Conservation (phyloP, 208 protist genomes). For the Phytomonas sp. region DNA sequence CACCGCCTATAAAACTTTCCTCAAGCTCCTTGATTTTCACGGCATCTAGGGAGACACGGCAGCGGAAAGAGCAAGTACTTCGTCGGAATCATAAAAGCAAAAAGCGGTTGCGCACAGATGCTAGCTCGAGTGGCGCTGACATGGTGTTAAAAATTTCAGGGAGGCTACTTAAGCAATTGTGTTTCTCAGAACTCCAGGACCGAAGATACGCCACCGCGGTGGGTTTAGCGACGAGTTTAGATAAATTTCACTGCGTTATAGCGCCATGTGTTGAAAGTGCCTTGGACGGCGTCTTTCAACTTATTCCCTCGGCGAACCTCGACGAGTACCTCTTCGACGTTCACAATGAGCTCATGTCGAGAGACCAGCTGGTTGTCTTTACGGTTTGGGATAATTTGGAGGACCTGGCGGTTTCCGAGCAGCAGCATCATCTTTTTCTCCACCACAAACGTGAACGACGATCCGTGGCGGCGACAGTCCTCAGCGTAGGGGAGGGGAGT, state of each 20-base stretch:
- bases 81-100: not conserved
- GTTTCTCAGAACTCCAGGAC: not conserved
- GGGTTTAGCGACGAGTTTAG: not conserved
- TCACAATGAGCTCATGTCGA: conserved; percentile 34
- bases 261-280: conserved; percentile 20
- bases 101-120: not conserved
- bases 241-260: conserved; percentile 18
- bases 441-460: conserved; percentile 16
- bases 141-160: not conserved
- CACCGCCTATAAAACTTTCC: not conserved
- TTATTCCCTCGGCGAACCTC: conserved; percentile 31
- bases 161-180: not conserved
- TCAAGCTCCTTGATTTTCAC: not conserved
- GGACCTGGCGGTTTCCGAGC: conserved; percentile 19
- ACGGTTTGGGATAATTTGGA: conserved; percentile 28
- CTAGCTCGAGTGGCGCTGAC: not conserved
- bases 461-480: not conserved
- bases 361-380: conserved; percentile 38
- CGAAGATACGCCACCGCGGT: not conserved
- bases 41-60: not conserved
- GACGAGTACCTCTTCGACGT: conserved; percentile 46
- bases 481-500: not conserved
- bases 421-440: conserved; percentile 14
- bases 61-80: not conserved
- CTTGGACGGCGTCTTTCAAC: conserved; percentile 17